Percentiles rank a stretch among this genome's conserved stretches.
Evolutionary conservation across 2,329 filamentous ascomycete genomes (phyloP).

Genomic region (Cytospora piceicola): DNA sequence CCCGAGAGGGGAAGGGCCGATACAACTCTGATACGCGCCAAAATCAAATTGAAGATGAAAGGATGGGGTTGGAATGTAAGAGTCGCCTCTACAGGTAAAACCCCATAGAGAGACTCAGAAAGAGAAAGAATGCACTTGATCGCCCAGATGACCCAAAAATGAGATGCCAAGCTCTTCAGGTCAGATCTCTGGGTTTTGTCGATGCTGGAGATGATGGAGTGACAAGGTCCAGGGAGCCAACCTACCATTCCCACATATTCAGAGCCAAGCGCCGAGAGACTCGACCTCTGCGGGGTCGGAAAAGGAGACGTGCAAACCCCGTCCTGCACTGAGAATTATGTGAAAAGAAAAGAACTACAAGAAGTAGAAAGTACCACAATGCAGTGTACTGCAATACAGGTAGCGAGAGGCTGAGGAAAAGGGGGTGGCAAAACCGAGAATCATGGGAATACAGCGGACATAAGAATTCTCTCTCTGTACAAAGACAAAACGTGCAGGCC

Average conservation of each 20-base stretch:
- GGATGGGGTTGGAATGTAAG: neutral
- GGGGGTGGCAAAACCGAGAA: neutral
- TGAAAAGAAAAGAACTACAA: neutral
- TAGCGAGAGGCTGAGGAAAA: neutral
- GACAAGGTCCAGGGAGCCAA: constrained; percentile 22
- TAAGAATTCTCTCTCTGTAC: neutral
- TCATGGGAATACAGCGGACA: neutral
- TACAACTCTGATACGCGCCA: constrained; percentile 17
- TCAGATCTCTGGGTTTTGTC: constrained; percentile 22
- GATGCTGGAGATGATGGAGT: neutral
- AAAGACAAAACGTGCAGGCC: neutral
- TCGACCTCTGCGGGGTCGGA: neutral
- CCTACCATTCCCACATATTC: neutral
- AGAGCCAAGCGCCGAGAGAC: constrained; percentile 8
- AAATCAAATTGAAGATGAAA: neutral
- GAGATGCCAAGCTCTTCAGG: constrained; percentile 21
- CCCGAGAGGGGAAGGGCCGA: constrained; percentile 10
- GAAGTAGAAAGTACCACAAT: neutral
- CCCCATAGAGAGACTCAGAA: neutral
- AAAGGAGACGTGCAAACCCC: constrained; percentile 12
- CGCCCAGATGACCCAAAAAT: neutral
- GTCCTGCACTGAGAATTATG: neutral
- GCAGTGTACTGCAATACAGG: neutral
- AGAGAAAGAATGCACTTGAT: neutral
- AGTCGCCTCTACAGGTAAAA: neutral